Percentiles rank a stretch among this genome's conserved stretches.
phyloP scores from a whole-genome alignment of 352 stramenopile species.

The Plasmopara halstedii region DNA sequence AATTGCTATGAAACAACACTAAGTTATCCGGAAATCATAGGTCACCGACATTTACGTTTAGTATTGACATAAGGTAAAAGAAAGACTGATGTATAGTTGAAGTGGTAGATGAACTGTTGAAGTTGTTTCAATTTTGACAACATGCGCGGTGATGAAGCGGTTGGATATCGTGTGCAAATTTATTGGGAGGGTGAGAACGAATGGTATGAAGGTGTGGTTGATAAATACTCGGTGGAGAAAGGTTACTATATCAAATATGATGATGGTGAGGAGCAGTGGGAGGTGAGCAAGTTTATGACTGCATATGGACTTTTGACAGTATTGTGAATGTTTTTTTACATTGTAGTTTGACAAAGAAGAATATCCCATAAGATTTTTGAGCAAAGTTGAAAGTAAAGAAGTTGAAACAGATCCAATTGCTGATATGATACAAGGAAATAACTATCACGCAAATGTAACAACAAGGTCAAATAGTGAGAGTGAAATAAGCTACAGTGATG shows the following conservation, averaged over 20 bases:
- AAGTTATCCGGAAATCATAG: no score
- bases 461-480: no score
- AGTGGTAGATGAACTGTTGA: no score
- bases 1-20: no score
- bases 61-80: no score
- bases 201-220: conserved; percentile 65
- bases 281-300: conserved; percentile 14
- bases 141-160: conserved; percentile 10
- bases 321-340: no score
- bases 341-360: conserved; percentile 14
- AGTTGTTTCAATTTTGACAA: no score
- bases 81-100: no score
- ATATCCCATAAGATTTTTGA: conserved; percentile 15
- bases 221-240: conserved; percentile 14
- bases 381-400: conserved; percentile 1
- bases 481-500: no score
- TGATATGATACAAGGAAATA: conserved; percentile 18
- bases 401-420: conserved; percentile 5
- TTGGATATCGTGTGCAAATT: conserved; percentile 50
- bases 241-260: conserved; percentile 68
- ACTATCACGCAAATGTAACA: no score
- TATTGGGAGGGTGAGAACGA: conserved; percentile 59
- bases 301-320: not conserved
- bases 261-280: conserved; percentile 73
- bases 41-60: no score